A percentile compares a stretch with the other conserved stretches of the same genome.
These are phyloP conservation scores for Mallotus japonicus DNA, from an alignment of 441 rosid species.

Conservation along the genomic window DNA sequence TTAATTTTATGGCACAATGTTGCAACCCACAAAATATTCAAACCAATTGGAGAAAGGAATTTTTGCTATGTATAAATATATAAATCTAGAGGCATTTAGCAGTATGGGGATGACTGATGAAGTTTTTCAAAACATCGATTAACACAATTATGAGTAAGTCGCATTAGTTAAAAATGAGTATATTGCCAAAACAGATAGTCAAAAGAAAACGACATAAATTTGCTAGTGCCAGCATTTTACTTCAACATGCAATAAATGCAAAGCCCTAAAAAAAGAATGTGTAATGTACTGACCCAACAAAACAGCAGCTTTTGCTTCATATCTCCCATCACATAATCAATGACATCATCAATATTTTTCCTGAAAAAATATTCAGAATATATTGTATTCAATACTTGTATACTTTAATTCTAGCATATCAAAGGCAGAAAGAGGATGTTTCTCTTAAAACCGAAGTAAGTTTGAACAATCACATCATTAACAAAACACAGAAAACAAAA, in stretches of 20 bases:
- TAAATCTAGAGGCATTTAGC: neutral
- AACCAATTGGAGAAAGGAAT: neutral
- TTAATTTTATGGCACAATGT: neutral
- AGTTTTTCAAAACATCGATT: neutral
- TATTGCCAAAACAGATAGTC: neutral
- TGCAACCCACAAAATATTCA: neutral
- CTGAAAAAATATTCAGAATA: slow-evolving; percentile 36
- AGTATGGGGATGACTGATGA: neutral
- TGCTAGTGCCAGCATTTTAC: neutral
- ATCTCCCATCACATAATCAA: slow-evolving; percentile 67
- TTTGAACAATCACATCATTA: neutral
- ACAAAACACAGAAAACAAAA: neutral
- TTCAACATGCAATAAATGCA: neutral
- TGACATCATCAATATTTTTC: slow-evolving; percentile 50
- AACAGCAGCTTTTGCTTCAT: slow-evolving; percentile 65
- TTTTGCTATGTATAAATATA: too few relatives aligned
- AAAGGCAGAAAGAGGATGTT: neutral
- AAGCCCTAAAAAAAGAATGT: neutral
- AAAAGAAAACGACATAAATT: neutral
- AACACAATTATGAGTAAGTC: neutral
- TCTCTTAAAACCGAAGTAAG: neutral
- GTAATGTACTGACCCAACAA: slow-evolving; percentile 64
- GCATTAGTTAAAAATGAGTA: neutral
- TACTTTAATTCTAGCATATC: neutral
- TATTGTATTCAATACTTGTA: neutral